Conservation (phyloP, 1,284 basidiomycete species). For the Wallemia ichthyophaga region DNA sequence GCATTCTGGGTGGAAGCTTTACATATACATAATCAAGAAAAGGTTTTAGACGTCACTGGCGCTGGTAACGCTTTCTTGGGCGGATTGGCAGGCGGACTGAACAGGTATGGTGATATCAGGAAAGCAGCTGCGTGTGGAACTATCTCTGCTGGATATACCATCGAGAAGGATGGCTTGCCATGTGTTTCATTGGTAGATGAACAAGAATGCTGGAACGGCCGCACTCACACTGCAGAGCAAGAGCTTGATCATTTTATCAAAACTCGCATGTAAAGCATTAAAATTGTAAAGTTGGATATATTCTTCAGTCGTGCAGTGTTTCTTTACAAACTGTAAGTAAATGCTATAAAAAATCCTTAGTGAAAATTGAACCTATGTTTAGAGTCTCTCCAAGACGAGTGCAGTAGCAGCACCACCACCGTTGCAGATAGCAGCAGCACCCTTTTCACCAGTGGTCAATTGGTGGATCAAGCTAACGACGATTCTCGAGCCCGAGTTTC, state of each 20-base stretch:
- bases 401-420: constrained; percentile 81
- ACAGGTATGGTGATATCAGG: background rate
- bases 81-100: background rate
- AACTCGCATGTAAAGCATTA: background rate
- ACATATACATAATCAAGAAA: background rate
- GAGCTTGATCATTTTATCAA: background rate
- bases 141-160: background rate
- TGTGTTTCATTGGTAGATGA: background rate
- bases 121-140: background rate
- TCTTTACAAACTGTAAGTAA: background rate
- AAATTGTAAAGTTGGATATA: background rate
- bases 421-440: constrained; percentile 92
- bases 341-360: background rate
- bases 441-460: constrained; percentile 81
- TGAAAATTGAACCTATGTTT: background rate
- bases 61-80: background rate
- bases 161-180: background rate
- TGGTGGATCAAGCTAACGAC: constrained; percentile 77
- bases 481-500: constrained; percentile 82
- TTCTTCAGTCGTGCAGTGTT: no score
- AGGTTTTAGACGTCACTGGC: background rate
- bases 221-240: background rate
- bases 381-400: constrained; percentile 52
- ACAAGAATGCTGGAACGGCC: background rate
- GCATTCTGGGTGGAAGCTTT: background rate